Evolutionary conservation across 2,329 filamentous ascomycete species (phyloP).

Genomic region (Alternaria atra): DNA sequence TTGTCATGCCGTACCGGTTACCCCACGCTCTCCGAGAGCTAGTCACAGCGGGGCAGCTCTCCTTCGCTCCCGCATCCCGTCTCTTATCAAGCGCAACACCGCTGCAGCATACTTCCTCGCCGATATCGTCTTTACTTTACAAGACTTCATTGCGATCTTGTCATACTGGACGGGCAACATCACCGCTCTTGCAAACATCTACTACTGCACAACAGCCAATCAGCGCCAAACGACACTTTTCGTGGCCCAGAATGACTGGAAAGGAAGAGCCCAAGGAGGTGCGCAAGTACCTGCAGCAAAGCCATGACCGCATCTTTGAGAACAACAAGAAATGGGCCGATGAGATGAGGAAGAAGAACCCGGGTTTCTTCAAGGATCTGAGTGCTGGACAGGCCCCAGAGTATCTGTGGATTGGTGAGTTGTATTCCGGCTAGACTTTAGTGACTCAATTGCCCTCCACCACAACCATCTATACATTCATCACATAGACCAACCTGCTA

Average conservation of each 20-base stretch:
- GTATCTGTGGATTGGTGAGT: conserved; percentile 64
- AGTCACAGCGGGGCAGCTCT: conserved; percentile 22
- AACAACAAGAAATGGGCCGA: conserved; percentile 74
- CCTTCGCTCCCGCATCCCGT: conserved; percentile 11
- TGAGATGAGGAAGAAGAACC: conserved; percentile 66
- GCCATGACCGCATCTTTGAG: conserved; percentile 73
- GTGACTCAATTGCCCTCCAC: not conserved
- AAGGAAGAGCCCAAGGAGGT: conserved; percentile 36
- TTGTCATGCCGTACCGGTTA: conserved; percentile 30
- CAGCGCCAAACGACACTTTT: conserved; percentile 14
- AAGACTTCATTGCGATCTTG: conserved; percentile 8
- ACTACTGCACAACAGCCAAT: not conserved
- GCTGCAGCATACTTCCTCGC: conserved; percentile 4
- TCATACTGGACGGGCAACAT: conserved; percentile 2
- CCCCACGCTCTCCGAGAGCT: conserved; percentile 35
- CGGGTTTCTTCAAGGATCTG: conserved; percentile 71
- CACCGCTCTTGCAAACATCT: conserved; percentile 5
- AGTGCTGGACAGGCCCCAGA: conserved; percentile 72
- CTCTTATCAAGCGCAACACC: conserved; percentile 16
- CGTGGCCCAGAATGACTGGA: conserved; percentile 31
- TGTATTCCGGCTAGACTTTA: not conserved
- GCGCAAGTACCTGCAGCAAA: conserved; percentile 66
- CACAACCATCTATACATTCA: not conserved
- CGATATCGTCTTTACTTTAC: conserved; percentile 1
- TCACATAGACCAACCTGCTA: not conserved